phyloP scores from a whole-genome alignment of 2,329 filamentous ascomycete genomes.

The Claviceps sp. region DNA sequence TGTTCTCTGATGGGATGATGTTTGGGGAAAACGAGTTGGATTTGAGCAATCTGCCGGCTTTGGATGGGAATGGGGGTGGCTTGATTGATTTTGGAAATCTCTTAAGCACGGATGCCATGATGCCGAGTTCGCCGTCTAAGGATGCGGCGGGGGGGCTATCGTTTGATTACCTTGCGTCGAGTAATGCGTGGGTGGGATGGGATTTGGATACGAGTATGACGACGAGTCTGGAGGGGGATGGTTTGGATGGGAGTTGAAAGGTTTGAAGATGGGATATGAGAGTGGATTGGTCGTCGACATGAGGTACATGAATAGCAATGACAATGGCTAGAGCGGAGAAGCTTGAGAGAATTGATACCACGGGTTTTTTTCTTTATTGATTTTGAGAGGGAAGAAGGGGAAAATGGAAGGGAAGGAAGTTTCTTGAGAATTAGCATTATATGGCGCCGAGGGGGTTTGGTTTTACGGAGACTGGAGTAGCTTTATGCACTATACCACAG shows the following conservation, averaged over 20 bases:
- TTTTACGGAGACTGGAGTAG: too few species aligned
- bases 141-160: constrained; percentile 9
- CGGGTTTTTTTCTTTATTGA: too few species aligned
- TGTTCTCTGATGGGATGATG: constrained; percentile 43
- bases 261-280: too few species aligned
- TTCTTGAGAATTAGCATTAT: too few species aligned
- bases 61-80: constrained; percentile 22
- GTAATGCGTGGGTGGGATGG: constrained; percentile 19
- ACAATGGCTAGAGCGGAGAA: too few species aligned
- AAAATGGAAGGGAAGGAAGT: too few species aligned
- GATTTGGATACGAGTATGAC: constrained; percentile 8
- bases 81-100: constrained; percentile 35
- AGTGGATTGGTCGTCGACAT: too few species aligned
- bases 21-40: constrained; percentile 33
- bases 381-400: too few species aligned
- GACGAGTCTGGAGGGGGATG: not conserved
- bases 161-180: constrained; percentile 19
- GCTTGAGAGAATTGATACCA: too few species aligned
- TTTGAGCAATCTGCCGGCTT: constrained; percentile 24
- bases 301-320: too few species aligned
- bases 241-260: not conserved
- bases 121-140: constrained; percentile 36
- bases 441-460: too few species aligned
- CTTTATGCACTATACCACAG: too few species aligned
- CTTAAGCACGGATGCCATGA: constrained; percentile 31